Percentiles rank a stretch among this genome's conserved stretches.
phyloP scores from a whole-genome alignment of 345 rosid species.

The Euclidium syriacum region DNA sequence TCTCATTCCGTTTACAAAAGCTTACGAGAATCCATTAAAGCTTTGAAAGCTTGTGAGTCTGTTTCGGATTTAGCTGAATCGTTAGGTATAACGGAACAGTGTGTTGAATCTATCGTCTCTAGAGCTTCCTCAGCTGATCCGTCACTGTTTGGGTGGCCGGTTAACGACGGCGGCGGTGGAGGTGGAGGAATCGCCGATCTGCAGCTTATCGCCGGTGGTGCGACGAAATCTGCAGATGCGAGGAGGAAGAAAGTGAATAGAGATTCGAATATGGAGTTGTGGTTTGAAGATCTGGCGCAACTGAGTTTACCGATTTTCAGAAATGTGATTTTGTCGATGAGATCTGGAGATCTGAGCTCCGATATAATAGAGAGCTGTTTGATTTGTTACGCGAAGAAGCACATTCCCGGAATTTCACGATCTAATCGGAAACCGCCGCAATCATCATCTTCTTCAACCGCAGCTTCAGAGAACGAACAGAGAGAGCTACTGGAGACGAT shows the following conservation, averaged over 20 bases:
- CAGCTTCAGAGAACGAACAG: conserved; percentile 64
- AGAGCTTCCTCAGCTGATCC: conserved; percentile 72
- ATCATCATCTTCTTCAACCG: conserved; percentile 33
- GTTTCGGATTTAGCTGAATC: conserved; percentile 47
- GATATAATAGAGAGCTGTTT: conserved; percentile 77
- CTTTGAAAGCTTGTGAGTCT: conserved; percentile 73
- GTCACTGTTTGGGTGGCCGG: conserved; percentile 88
- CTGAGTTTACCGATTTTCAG: conserved; percentile 50
- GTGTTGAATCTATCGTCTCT: conserved; percentile 57
- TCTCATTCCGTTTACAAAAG: conserved; percentile 63
- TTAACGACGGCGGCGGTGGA: conserved; percentile 40
- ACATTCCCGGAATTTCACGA: conserved; percentile 77
- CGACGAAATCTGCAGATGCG: conserved; percentile 41
- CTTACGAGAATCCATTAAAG: conserved; percentile 63
- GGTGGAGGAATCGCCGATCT: conserved; percentile 16
- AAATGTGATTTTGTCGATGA: conserved; percentile 61
- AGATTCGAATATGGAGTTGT: conserved; percentile 40
- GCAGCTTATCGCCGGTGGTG: background rate
- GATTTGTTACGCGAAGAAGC: conserved; percentile 65
- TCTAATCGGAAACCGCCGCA: conserved; percentile 67
- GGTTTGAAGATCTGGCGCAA: conserved; percentile 69
- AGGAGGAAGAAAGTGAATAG: conserved; percentile 49
- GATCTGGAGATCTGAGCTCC: conserved; percentile 43
- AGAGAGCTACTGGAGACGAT: conserved; percentile 69
- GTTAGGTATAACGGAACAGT: conserved; percentile 55